Evolutionary conservation across 2,329 filamentous ascomycete genomes (phyloP).

Genomic region (Macrophomina pseudophaseolina): DNA sequence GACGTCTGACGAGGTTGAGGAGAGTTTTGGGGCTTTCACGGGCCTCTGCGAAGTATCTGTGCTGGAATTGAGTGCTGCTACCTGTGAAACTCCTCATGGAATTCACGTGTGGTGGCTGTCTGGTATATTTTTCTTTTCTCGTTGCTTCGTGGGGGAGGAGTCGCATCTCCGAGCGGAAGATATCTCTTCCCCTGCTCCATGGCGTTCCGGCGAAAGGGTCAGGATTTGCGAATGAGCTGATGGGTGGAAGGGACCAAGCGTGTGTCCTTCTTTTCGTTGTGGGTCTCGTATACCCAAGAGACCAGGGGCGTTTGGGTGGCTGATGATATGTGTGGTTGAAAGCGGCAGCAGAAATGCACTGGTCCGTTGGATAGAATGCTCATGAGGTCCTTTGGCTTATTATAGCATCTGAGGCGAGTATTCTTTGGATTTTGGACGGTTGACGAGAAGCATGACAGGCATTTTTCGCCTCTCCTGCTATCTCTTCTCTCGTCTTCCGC

Average conservation of each 20-base stretch:
- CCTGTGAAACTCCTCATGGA: background rate
- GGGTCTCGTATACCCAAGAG: background rate
- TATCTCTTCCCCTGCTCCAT: background rate
- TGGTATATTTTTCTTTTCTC: background rate
- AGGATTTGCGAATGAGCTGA: background rate
- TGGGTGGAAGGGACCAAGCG: background rate
- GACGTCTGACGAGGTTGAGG: background rate
- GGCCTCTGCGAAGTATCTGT: constrained; percentile 1
- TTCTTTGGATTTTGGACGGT: constrained; percentile 18
- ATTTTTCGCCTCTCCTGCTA: background rate
- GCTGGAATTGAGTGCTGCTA: background rate
- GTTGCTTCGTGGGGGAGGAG: background rate
- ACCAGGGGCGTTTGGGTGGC: constrained; percentile 12
- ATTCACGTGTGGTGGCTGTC: constrained; percentile 5
- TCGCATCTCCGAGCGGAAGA: background rate
- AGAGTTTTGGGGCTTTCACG: background rate
- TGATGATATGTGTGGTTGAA: too few species aligned
- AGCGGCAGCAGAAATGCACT: background rate
- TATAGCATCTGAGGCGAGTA: background rate
- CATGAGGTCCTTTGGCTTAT: background rate
- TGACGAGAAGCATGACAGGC: constrained; percentile 20
- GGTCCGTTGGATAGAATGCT: constrained; percentile 16
- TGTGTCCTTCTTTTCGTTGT: background rate
- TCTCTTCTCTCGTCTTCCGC: background rate
- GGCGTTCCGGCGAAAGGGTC: constrained; percentile 6